These are phyloP conservation scores for Helicostylum pulchrum DNA, from an alignment of 192 early-diverging fungal species.

Conservation along the genomic window DNA sequence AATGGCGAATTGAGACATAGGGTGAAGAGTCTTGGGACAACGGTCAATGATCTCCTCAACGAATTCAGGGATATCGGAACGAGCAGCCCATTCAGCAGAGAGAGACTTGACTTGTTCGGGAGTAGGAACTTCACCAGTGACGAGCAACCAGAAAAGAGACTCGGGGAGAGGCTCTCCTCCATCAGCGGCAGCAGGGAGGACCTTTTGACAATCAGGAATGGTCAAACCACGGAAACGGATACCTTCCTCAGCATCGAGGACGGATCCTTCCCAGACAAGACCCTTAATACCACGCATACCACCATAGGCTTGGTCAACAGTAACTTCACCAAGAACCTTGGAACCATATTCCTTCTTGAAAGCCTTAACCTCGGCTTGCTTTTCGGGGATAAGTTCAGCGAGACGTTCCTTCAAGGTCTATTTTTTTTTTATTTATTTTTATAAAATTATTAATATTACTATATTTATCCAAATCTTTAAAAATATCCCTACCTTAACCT, in stretches of 20 bases:
- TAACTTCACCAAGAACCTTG: conserved; percentile 90
- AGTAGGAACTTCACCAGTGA: conserved; percentile 97
- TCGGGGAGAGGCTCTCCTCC: conserved; percentile 96
- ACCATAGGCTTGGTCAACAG: conserved; percentile 97
- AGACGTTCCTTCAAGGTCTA: conserved; percentile 93
- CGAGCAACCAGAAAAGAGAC: conserved; percentile 96
- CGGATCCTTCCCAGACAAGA: conserved; percentile 97
- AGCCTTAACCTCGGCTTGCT: conserved; percentile 93
- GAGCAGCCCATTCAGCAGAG: conserved; percentile 95
- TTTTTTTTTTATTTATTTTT: neutral
- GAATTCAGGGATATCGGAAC: conserved; percentile 86
- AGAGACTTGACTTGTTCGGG: conserved; percentile 84
- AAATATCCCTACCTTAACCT: conserved; percentile 40
- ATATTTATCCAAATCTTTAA: neutral
- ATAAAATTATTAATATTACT: conserved; percentile 14
- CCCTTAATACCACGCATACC: conserved; percentile 99
- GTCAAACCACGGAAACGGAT: conserved; percentile 96
- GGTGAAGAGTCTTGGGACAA: conserved; percentile 98
- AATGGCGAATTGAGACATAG: conserved; percentile 97
- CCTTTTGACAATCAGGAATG: conserved; percentile 94
- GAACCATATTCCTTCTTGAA: conserved; percentile 88
- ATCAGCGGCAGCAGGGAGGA: conserved; percentile 83
- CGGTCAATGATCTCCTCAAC: conserved; percentile 97
- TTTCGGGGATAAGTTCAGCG: conserved; percentile 90
- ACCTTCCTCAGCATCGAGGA: conserved; percentile 96